These are phyloP conservation scores for Drechslerella dactyloides DNA, from an alignment of 2,329 filamentous ascomycete species.

Conservation along the genomic window DNA sequence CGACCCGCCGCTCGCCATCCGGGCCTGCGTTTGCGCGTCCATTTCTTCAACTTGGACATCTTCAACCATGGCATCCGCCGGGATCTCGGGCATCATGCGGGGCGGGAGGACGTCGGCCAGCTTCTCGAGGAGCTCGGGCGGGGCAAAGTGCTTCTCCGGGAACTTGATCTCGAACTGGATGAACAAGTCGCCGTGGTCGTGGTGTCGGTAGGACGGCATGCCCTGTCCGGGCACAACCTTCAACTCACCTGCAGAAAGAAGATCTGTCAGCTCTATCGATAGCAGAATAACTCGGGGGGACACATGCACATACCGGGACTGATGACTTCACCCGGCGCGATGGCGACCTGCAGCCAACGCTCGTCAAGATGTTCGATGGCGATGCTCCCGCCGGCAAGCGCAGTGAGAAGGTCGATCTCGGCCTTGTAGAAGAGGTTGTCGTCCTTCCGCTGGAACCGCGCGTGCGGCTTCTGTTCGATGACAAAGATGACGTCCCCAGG, in stretches of 20 bases:
- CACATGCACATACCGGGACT: constrained; percentile 73
- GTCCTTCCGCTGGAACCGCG: constrained; percentile 91
- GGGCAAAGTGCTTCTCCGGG: constrained; percentile 75
- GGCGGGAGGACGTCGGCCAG: constrained; percentile 86
- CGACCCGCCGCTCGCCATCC: constrained; percentile 73
- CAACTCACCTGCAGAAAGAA: constrained; percentile 70
- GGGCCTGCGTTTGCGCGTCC: constrained; percentile 70
- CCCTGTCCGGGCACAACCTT: constrained; percentile 96
- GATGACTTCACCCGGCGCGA: constrained; percentile 92
- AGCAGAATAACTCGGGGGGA: constrained; percentile 15
- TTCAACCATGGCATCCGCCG: constrained; percentile 82
- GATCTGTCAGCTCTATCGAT: not conserved
- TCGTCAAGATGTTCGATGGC: constrained; percentile 97
- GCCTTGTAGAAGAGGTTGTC: constrained; percentile 95
- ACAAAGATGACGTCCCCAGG: constrained; percentile 97
- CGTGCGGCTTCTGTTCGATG: constrained; percentile 98
- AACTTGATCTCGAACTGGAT: constrained; percentile 98
- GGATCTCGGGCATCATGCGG: constrained; percentile 68
- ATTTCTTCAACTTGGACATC: constrained; percentile 85
- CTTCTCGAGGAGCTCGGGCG: constrained; percentile 73
- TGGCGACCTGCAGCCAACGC: constrained; percentile 91
- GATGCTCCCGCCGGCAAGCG: constrained; percentile 86
- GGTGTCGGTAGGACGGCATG: constrained; percentile 95
- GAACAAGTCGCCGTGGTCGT: constrained; percentile 94
- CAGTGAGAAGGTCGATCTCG: constrained; percentile 94